phyloP scores from a whole-genome alignment of 2,329 filamentous ascomycete species.

The Amauroascus niger region DNA sequence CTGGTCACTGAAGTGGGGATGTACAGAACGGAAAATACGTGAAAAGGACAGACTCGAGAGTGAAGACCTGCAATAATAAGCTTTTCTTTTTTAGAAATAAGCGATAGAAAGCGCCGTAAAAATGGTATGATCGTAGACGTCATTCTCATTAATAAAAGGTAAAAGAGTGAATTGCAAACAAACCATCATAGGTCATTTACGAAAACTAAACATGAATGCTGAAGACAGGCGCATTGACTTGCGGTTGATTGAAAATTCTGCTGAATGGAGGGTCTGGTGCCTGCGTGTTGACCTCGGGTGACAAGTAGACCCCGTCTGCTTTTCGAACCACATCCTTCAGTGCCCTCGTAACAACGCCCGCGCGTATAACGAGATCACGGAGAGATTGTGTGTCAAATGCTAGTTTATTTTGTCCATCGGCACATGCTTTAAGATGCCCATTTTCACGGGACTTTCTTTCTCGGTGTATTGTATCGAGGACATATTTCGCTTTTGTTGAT shows the following conservation, averaged over 20 bases:
- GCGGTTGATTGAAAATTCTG: slow-evolving; percentile 39
- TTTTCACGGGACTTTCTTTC: slow-evolving; percentile 7
- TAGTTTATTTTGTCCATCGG: slow-evolving; percentile 41
- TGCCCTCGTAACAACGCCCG: slow-evolving; percentile 41
- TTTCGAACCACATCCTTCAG: slow-evolving; percentile 43
- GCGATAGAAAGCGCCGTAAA: slow-evolving; percentile 5
- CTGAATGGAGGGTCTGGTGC: slow-evolving; percentile 38
- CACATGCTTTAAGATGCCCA: background rate
- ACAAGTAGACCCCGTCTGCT: slow-evolving; percentile 37
- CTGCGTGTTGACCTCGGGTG: slow-evolving; percentile 22
- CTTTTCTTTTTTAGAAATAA: background rate
- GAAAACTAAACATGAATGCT: background rate
- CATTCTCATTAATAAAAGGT: slow-evolving; percentile 14
- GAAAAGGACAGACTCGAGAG: background rate
- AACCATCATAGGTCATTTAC: background rate
- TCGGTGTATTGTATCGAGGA: slow-evolving; percentile 13
- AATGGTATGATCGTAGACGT: slow-evolving; percentile 13
- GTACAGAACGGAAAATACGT: background rate
- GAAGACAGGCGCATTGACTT: background rate
- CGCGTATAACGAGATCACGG: slow-evolving; percentile 48
- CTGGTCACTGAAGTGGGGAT: background rate
- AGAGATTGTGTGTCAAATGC: slow-evolving; percentile 57
- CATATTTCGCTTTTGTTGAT: slow-evolving; percentile 14
- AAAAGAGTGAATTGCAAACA: slow-evolving; percentile 3
- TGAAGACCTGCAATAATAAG: background rate